Conservation (phyloP, 2,329 filamentous ascomycete species). For the Aspergillus sp. region DNA sequence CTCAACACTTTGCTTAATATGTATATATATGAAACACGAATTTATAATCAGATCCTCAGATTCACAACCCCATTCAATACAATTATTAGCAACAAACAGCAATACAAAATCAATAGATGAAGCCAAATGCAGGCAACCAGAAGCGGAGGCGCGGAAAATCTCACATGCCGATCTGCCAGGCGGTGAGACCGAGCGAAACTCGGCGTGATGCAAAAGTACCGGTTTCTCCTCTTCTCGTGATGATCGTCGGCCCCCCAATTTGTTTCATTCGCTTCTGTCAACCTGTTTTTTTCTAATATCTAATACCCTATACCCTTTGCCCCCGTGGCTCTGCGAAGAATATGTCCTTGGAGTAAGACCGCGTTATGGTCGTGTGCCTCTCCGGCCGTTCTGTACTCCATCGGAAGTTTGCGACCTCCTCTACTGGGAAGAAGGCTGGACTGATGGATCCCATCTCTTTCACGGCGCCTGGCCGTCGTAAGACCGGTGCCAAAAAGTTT, state of each 20-base stretch:
- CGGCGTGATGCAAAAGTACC: too few species aligned
- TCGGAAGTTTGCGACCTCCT: conserved; percentile 16
- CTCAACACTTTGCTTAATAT: too few species aligned
- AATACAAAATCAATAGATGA: too few species aligned
- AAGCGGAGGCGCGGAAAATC: not conserved
- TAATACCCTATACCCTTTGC: not conserved
- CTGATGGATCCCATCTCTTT: conserved; percentile 30
- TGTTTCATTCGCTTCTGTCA: too few species aligned
- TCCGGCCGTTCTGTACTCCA: conserved; percentile 16
- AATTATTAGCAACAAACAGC: too few species aligned
- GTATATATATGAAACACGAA: too few species aligned
- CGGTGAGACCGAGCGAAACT: conserved; percentile 6
- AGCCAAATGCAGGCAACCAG: not conserved
- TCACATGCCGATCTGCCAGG: conserved; percentile 12
- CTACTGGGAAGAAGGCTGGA: conserved; percentile 16
- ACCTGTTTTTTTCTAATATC: not conserved
- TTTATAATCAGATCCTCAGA: too few species aligned
- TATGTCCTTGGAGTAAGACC: conserved; percentile 22
- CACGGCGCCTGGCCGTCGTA: conserved; percentile 24
- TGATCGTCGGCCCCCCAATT: too few species aligned
- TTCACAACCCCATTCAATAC: too few species aligned
- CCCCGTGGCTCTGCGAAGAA: not conserved
- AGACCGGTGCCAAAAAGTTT: conserved; percentile 27
- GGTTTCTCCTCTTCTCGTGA: too few species aligned
- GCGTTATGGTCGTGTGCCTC: conserved; percentile 32